Base-by-base conservation (phyloP, 176 grass and related monocot genomes). In the Leersia perrieri region DNA sequence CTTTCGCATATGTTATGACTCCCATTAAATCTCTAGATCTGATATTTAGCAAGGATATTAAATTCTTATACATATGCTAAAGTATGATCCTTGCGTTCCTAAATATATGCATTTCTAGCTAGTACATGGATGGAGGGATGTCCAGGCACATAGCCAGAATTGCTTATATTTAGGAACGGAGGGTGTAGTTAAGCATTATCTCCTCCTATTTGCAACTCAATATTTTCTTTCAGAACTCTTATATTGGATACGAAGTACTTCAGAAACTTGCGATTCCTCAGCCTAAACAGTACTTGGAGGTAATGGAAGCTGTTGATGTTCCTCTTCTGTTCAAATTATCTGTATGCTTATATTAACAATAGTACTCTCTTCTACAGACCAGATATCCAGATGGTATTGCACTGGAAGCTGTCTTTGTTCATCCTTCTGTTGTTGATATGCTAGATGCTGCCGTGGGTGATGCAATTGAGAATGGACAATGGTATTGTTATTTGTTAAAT, bases 221-320 rank as follows among this genome's bases (percentile, higher is more conserved):
- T 57, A 41, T 74, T 80, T 68, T 42, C 2, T 84, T 85, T 76
- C 84, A 98, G 95, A 98, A 98, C 83, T 95, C 95, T 86, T 98
- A 98, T 69, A 89, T 98, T 70, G 91, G 90, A 62, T 98, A 98
- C 16, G 88, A 98, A 16, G 84, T 95, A 55, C 95, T 98, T 89
- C 92, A 88, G 61, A 98, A 95, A 85, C 95, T 98, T 55, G 80
- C 78, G 22, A 94, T 98, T 70, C 95, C 95, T 85, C 95, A 95
- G 71, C 95, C 95, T 57, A 98, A 93, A 83, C 95, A 98, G 57
- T 98, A 91, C 77, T 79, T 98, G 82, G 92, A 95, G 92, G 95
- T 98, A 93, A 51, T 71, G 83, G 70, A 90, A 77, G 9, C 22
- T 79, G 70, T 75, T 33, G 45, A 28, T 63, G 73, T 68, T 44